Percentiles rank a stretch among this genome's conserved stretches.
Evolutionary conservation across 495 filamentous ascomycete genomes (phyloP).

Genomic region (Immersiella caudata): DNA sequence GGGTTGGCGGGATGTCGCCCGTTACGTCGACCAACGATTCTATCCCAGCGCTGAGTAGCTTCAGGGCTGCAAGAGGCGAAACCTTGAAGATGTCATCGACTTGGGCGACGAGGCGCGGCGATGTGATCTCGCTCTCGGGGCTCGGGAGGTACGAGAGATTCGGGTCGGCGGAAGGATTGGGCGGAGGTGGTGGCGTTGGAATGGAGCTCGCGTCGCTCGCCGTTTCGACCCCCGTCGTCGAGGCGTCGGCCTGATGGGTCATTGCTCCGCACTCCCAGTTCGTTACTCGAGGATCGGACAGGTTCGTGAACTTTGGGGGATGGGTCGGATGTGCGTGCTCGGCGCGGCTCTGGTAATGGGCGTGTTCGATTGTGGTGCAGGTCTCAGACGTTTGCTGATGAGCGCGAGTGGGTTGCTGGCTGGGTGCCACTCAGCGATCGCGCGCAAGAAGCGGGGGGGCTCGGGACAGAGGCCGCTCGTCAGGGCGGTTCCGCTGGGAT

Average conservation of each 20-base stretch:
- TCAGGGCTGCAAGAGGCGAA: conserved; percentile 72
- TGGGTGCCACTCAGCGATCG: background rate
- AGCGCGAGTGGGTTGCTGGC: background rate
- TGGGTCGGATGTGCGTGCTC: too few relatives aligned
- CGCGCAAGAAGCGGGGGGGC: background rate
- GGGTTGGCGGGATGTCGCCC: conserved; percentile 75
- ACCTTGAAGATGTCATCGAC: conserved; percentile 70
- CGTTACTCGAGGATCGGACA: too few relatives aligned
- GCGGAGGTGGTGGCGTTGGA: conserved; percentile 49
- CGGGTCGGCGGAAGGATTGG: conserved; percentile 53
- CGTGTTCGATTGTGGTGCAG: background rate
- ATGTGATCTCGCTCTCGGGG: conserved; percentile 27
- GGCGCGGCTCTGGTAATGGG: background rate
- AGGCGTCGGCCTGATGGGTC: conserved; percentile 13
- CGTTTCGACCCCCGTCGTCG: conserved; percentile 11
- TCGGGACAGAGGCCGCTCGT: conserved; percentile 12
- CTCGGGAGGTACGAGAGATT: conserved; percentile 35
- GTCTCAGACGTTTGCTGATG: background rate
- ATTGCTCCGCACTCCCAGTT: conserved; percentile 19
- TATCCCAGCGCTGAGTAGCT: conserved; percentile 71
- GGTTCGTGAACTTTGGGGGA: too few relatives aligned
- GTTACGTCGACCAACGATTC: conserved; percentile 71
- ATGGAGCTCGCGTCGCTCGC: conserved; percentile 28
- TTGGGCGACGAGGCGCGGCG: conserved; percentile 37
- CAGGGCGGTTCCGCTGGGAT: conserved; percentile 30